Base-by-base conservation (phyloP, 257 asterid species). In the Vinca minor region DNA sequence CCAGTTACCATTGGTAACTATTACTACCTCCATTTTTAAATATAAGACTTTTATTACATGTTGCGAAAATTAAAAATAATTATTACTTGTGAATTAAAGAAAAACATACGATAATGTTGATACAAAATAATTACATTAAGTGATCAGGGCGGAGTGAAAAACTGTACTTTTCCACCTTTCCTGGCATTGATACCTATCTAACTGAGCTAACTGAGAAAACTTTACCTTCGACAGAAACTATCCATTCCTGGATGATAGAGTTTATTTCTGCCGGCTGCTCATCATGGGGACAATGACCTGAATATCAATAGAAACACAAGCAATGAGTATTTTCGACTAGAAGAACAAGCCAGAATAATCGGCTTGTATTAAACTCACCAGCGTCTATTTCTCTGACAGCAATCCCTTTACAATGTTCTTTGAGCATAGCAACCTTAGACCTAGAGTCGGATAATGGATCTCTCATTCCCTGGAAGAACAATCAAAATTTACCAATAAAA, bases 221-320 rank as follows among this genome's bases (percentile, higher is more conserved):
- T 65, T 59, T 61, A 38, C 66, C 52, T 63, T 87, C 95, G 61
- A 82, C 63, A 34, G 73, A 49, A 46, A 48, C 71, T 64, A 91
- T 76, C 98, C 98, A 88, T 56, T 84, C 82, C 62, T 68, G 74
- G 38, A 91, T 78, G 75, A 91, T 70, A 25, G 79, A 64, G 67
- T 87, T 91, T 79, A 91, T 88, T 78, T 77, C 95, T 55, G 75
- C 76, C 7, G 98, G 98, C 71, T 69, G 76, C 88, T 91, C 98
- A 62, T 91, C 98, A 0, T 91, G 98, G 62, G 98, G 98, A 68
- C 98, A 88, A 73, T 91, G 98, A 48, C 98, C 98, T 91, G 86
- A 57, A 65, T 63, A 65, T 71, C 29, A 67, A 46, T 10, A 59
- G 39, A 65, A 66, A 20, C 12, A 60, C n/a, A 54, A n/a, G 73